Evolutionary conservation across 257 asterid genomes (phyloP).

Genomic region (Nicotiana knightiana): DNA sequence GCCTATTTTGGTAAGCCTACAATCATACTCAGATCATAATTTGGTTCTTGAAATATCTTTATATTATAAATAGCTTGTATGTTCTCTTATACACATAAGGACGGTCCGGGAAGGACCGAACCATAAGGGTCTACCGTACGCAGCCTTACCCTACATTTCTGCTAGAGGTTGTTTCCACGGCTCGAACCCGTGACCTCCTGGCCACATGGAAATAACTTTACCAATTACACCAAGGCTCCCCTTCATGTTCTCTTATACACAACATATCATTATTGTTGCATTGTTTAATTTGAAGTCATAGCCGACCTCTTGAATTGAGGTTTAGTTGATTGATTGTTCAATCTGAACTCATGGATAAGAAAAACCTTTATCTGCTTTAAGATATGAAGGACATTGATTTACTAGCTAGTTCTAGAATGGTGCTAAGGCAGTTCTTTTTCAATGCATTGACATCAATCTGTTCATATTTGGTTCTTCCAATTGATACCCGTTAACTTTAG

Average conservation of each 20-base stretch:
- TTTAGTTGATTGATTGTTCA: neutral
- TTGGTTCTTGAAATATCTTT: neutral
- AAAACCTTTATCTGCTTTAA: neutral
- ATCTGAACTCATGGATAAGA: neutral
- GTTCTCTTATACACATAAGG: neutral
- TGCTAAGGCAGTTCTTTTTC: neutral
- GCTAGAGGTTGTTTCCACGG: too few species aligned
- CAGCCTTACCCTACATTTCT: too few species aligned
- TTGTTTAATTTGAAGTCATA: neutral
- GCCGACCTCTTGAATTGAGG: neutral
- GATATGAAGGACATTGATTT: neutral
- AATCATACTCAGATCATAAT: neutral
- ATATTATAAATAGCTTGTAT: neutral
- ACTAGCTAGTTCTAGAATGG: neutral
- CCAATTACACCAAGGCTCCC: too few species aligned
- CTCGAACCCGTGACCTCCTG: too few species aligned
- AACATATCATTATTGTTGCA: neutral
- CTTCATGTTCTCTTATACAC: neutral
- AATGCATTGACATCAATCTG: neutral
- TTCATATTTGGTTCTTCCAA: neutral
- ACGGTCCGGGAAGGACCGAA: too few species aligned
- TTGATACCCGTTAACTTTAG: neutral
- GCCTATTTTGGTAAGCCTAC: conserved; percentile 40
- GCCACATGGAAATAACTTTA: too few species aligned
- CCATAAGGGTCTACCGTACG: too few species aligned